These are phyloP conservation scores for Eremomyces bilateralis DNA, from an alignment of 495 filamentous ascomycete species.

Conservation along the genomic window DNA sequence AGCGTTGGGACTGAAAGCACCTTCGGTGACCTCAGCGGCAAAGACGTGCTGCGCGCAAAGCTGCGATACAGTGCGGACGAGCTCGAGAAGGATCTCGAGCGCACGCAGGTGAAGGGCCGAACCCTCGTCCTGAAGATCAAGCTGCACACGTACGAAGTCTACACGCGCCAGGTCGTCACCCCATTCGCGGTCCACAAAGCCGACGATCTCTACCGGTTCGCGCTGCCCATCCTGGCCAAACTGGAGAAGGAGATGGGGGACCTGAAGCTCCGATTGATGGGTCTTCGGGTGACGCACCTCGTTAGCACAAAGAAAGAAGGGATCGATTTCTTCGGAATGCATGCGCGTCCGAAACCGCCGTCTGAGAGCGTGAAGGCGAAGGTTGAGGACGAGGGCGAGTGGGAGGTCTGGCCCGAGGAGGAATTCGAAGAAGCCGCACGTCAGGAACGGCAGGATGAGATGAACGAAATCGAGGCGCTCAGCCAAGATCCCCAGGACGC, in stretches of 20 bases:
- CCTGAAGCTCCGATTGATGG: slow-evolving; percentile 72
- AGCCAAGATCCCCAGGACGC: slow-evolving; percentile 31
- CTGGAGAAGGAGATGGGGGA: slow-evolving; percentile 68
- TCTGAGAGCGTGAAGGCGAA: not conserved
- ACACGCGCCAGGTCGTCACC: slow-evolving; percentile 57
- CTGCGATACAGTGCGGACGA: slow-evolving; percentile 63
- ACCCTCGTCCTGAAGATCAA: slow-evolving; percentile 87
- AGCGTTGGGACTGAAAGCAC: slow-evolving; percentile 88
- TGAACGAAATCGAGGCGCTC: slow-evolving; percentile 38
- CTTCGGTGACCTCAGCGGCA: slow-evolving; percentile 58
- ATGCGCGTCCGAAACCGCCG: not conserved
- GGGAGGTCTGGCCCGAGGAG: slow-evolving; percentile 47
- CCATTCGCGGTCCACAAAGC: slow-evolving; percentile 47
- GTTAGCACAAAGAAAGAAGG: slow-evolving; percentile 59
- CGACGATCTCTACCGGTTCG: slow-evolving; percentile 64
- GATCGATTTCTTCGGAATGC: slow-evolving; percentile 58
- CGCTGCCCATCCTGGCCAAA: slow-evolving; percentile 65
- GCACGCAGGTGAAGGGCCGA: slow-evolving; percentile 65
- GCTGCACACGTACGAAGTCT: slow-evolving; percentile 79
- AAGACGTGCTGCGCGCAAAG: slow-evolving; percentile 48
- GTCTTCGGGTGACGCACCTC: slow-evolving; percentile 68
- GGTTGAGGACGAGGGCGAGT: slow-evolving; percentile 22
- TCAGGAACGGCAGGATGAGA: slow-evolving; percentile 41
- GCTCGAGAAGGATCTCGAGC: slow-evolving; percentile 65
- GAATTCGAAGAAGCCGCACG: slow-evolving; percentile 44